phyloP scores from a whole-genome alignment of 192 early-diverging fungal genomes.

The Entrophospora sp. region DNA sequence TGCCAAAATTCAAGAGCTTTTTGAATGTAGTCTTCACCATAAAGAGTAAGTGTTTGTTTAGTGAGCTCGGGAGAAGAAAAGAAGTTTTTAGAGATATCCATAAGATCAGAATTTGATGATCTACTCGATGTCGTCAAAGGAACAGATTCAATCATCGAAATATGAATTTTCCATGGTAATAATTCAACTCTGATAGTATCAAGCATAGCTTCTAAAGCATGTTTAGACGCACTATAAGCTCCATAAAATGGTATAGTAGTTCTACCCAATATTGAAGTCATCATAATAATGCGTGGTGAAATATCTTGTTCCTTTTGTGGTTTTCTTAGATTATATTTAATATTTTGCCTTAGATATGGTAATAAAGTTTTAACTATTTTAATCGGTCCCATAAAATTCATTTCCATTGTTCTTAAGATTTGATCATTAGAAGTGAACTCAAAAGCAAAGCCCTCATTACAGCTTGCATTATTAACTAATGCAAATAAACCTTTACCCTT shows the following conservation, averaged over 20 bases:
- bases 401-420: constrained; percentile 32
- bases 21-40: constrained; percentile 19
- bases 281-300: constrained; percentile 30
- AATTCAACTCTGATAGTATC: constrained; percentile 36
- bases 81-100: constrained; percentile 12
- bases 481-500: constrained; percentile 21
- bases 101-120: not conserved
- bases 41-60: constrained; percentile 11
- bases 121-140: not conserved
- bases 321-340: constrained; percentile 19
- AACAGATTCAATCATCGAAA: constrained; percentile 31
- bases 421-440: constrained; percentile 15
- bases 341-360: constrained; percentile 30
- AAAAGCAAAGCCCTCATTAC: constrained; percentile 23
- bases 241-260: constrained; percentile 31
- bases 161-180: constrained; percentile 38
- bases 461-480: constrained; percentile 15
- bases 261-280: constrained; percentile 35
- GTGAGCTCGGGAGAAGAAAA: constrained; percentile 13
- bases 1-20: constrained; percentile 21
- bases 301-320: constrained; percentile 22
- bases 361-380: constrained; percentile 32
- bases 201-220: constrained; percentile 37
- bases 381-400: constrained; percentile 38
- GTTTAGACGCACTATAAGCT: constrained; percentile 35